These are phyloP conservation scores for Pulveroboletus frians DNA, from an alignment of 768 basidiomycete species.

Conservation along the genomic window DNA sequence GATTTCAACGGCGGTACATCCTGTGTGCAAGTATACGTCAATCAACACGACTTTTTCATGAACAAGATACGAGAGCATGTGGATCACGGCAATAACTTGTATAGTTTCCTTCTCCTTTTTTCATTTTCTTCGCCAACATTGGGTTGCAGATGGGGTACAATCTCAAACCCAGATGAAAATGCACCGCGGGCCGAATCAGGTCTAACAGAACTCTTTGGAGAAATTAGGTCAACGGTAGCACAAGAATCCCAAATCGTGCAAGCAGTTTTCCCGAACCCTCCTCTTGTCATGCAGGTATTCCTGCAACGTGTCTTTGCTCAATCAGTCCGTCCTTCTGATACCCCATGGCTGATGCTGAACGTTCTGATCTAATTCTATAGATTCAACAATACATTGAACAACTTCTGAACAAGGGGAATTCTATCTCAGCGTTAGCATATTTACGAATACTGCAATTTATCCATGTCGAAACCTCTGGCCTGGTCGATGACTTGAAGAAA, in stretches of 20 bases:
- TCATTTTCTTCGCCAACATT: not conserved
- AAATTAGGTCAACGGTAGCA: conserved; percentile 86
- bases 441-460: conserved; percentile 86
- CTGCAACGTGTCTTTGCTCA: conserved; percentile 96
- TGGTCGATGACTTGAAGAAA: conserved; percentile 88
- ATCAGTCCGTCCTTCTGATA: conserved; percentile 54
- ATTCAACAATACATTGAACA: conserved; percentile 96
- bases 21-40: conserved; percentile 97
- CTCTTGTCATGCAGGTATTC: conserved; percentile 97
- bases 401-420: conserved; percentile 67
- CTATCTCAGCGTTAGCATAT: conserved; percentile 84
- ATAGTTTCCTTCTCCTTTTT: conserved; percentile 37
- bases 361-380: conserved; percentile 37
- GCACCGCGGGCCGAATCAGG: conserved; percentile 79
- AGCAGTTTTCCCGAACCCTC: conserved; percentile 95
- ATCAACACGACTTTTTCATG: conserved; percentile 99
- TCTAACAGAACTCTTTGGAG: conserved; percentile 70
- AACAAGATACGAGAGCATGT: conserved; percentile 73
- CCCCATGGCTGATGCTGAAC: not conserved
- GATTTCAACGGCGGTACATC: conserved; percentile 98
- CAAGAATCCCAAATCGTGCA: conserved; percentile 98
- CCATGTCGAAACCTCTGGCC: conserved; percentile 66
- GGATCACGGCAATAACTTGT: conserved; percentile 47
- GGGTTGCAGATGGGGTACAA: conserved; percentile 63
- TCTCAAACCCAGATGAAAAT: conserved; percentile 74